These are phyloP conservation scores for Candida gigantensis DNA, from an alignment of 1,139 yeast genomes.

Conservation along the genomic window DNA sequence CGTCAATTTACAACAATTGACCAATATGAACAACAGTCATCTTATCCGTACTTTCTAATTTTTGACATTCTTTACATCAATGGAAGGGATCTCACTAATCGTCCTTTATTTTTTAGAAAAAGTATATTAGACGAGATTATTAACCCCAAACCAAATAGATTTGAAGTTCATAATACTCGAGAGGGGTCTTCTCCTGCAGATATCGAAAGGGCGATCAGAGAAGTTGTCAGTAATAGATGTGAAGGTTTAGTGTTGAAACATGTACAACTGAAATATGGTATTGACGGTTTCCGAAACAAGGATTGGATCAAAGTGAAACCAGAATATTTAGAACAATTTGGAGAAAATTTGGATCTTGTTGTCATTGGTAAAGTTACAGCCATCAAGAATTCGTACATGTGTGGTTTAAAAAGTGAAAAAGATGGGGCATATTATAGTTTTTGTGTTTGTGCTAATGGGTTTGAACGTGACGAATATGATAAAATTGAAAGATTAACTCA, in stretches of 20 bases:
- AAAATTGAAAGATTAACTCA: conserved; percentile 58
- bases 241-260: conserved; percentile 86
- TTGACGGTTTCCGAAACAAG: conserved; percentile 62
- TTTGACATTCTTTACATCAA: conserved; percentile 76
- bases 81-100: conserved; percentile 56
- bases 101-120: conserved; percentile 60
- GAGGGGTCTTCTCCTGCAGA: conserved; percentile 49
- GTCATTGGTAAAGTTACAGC: conserved; percentile 80
- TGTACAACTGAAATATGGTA: conserved; percentile 55
- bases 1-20: conserved; percentile 43
- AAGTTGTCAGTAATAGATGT: conserved; percentile 61
- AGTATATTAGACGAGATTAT: conserved; percentile 49
- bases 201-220: conserved; percentile 55
- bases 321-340: conserved; percentile 81
- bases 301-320: conserved; percentile 90
- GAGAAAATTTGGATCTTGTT: conserved; percentile 79
- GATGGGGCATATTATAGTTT: conserved; percentile 52
- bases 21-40: conserved; percentile 36
- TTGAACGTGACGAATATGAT: conserved; percentile 61
- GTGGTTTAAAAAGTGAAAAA: conserved; percentile 57
- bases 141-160: conserved; percentile 47
- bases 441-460: conserved; percentile 84
- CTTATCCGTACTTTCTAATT: conserved; percentile 63
- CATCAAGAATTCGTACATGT: conserved; percentile 70
- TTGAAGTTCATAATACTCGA: conserved; percentile 57